Evolutionary conservation across 192 early-diverging fungal genomes (phyloP), one percentile per base, ranked within the genome.

Genomic region (Rhizophagus clarus): DNA sequence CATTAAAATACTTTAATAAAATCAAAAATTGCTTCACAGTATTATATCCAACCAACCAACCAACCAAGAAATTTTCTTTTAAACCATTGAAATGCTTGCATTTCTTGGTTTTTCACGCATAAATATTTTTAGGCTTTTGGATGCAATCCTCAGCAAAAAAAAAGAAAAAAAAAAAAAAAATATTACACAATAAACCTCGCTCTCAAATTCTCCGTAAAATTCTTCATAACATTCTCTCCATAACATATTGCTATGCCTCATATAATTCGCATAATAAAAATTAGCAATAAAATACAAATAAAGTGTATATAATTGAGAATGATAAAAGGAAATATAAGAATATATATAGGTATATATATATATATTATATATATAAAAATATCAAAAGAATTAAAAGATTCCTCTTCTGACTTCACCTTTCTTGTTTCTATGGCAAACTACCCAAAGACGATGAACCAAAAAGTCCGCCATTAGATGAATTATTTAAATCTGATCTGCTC

Each of bases 111-210:
- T 12, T 49, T 49, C 17, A 56, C 49, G 5, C 14, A 56, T 20
- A 20, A 56, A 56, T 15, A 56, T 56, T 56, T 56, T 56, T 56
- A 15, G 17, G 49, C 49, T 20, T 37, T 56, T 56, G 49, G 17
- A 56, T 56, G 49, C 49, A 56, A 45, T 45, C 42, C 42, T 45
- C 11, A 45, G 42, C 42, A 42, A 42, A 42, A 42, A 42, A 7
- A 42, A 42, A 51, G 17, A 17, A 51, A 51, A 51, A 17, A 15
- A 17, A 51, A 15, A 51, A 51, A 15, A 51, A 81, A 26, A 74
- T 28, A 72, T 74, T 82, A 60, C 69, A 56, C 14, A 4, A 17
- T 56, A 56, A 56, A 56, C 17, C 49, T 56, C 20, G 49, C 20
- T 56, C 49, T 17, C 49, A 56, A 56, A 56, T 56, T 56, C 49